Evolutionary conservation across 2,329 filamentous ascomycete genomes (phyloP).

Genomic region (Sordariomycetes sp.): DNA sequence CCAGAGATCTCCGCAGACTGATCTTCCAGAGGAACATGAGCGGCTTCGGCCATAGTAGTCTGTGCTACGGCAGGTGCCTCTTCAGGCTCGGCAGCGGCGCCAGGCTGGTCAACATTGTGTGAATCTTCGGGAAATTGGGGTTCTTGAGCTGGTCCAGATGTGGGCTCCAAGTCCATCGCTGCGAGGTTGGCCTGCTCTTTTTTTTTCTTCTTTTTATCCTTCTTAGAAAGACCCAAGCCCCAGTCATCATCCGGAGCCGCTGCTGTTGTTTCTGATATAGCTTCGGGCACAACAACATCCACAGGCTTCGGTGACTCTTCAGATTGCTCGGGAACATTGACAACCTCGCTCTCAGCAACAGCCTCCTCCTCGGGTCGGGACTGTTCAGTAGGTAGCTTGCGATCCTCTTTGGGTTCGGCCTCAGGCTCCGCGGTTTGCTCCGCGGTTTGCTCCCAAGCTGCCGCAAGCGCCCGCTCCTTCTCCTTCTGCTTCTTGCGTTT

Average conservation of each 20-base stretch:
- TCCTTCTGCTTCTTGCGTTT: conserved; percentile 2
- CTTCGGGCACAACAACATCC: conserved; percentile 8
- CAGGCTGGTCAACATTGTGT: conserved; percentile 9
- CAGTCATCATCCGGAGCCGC: conserved; percentile 25
- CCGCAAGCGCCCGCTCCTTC: too few relatives aligned
- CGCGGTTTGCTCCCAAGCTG: too few relatives aligned
- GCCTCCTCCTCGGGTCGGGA: conserved; percentile 17
- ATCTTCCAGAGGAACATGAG: too few relatives aligned
- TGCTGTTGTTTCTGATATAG: conserved; percentile 6
- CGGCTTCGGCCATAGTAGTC: too few relatives aligned
- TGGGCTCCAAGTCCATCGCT: conserved; percentile 17
- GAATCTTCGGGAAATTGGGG: too few relatives aligned
- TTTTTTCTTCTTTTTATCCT: too few relatives aligned
- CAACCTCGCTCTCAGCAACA: conserved; percentile 10
- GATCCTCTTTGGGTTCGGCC: conserved; percentile 8
- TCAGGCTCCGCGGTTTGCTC: conserved; percentile 7
- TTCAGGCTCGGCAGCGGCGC: conserved; percentile 11
- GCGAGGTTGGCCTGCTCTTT: conserved; percentile 13
- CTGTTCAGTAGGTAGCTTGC: conserved; percentile 3
- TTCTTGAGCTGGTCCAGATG: too few relatives aligned
- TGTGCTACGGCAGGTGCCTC: too few relatives aligned
- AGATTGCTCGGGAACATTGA: conserved; percentile 18
- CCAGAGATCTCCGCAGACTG: too few relatives aligned
- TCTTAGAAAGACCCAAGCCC: conserved; percentile 11
- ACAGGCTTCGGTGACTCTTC: conserved; percentile 16